phyloP scores from a whole-genome alignment of 345 rosid species.

The Brassica juncea region DNA sequence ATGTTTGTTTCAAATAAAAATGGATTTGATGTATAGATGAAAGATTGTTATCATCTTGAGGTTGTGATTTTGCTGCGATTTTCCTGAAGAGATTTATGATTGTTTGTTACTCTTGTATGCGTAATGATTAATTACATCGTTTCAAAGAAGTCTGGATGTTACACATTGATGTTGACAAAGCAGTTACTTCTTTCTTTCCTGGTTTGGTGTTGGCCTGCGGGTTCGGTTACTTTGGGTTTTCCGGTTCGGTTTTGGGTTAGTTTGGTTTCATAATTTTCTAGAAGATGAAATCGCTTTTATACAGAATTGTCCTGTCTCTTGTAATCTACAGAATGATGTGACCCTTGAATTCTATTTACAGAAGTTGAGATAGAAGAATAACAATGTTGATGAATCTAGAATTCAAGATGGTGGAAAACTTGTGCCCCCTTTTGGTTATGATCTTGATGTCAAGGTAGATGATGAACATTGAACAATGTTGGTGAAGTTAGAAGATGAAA shows the following conservation, averaged over 20 bases:
- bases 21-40: constrained; percentile 38
- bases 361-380: too few relatives aligned
- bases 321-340: too few relatives aligned
- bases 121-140: constrained; percentile 10
- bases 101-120: constrained; percentile 16
- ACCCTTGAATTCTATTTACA: too few relatives aligned
- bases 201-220: neutral
- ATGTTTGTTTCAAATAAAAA: constrained; percentile 22
- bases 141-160: neutral
- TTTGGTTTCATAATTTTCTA: too few relatives aligned
- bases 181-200: neutral
- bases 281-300: too few relatives aligned
- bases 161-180: neutral
- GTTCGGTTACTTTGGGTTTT: neutral
- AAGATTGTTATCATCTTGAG: constrained; percentile 37
- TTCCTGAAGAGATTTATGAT: constrained; percentile 28
- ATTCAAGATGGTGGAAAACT: too few relatives aligned
- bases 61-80: constrained; percentile 21
- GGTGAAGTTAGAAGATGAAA: too few relatives aligned
- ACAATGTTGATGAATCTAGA: too few relatives aligned
- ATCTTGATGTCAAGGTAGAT: too few relatives aligned
- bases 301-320: too few relatives aligned
- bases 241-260: neutral
- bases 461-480: too few relatives aligned
- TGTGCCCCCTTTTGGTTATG: too few relatives aligned